Percentiles rank a stretch among this genome's conserved stretches.
phyloP scores from a whole-genome alignment of 495 filamentous ascomycete species.

The Mytilinidion resinicola region DNA sequence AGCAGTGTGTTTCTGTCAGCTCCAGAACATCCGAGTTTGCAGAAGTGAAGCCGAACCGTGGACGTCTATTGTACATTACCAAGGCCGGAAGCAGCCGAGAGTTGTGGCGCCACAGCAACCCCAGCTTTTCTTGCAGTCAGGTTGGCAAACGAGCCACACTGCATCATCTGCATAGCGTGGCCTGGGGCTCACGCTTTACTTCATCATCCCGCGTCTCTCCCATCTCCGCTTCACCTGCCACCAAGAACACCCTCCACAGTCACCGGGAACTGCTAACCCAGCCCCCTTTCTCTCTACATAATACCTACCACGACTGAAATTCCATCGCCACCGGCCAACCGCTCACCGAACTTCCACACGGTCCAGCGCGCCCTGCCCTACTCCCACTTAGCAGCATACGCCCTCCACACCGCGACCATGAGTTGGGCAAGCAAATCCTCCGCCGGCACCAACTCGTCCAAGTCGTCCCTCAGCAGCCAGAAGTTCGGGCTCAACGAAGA shows the following conservation, averaged over 20 bases:
- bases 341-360: not conserved
- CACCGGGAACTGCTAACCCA: not conserved
- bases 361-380: conserved; percentile 13
- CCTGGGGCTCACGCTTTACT: too few relatives aligned
- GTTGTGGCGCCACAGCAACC: too few relatives aligned
- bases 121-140: too few relatives aligned
- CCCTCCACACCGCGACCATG: conserved; percentile 3
- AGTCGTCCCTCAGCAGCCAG: conserved; percentile 9
- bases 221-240: too few relatives aligned
- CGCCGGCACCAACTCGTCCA: conserved; percentile 15
- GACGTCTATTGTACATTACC: too few relatives aligned
- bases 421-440: conserved; percentile 30
- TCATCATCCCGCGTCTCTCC: too few relatives aligned
- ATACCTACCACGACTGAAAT: not conserved
- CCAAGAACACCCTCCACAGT: not conserved
- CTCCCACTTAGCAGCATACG: conserved; percentile 9
- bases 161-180: too few relatives aligned
- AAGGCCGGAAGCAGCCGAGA: too few relatives aligned
- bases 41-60: too few relatives aligned
- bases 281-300: not conserved
- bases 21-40: too few relatives aligned
- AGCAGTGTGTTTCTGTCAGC: too few relatives aligned
- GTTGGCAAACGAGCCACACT: too few relatives aligned
- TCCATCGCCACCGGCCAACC: not conserved
- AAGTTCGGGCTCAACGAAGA: conserved; percentile 31